phyloP scores from a whole-genome alignment of 2,329 filamentous ascomycete genomes.

The Meredithiella fracta region DNA sequence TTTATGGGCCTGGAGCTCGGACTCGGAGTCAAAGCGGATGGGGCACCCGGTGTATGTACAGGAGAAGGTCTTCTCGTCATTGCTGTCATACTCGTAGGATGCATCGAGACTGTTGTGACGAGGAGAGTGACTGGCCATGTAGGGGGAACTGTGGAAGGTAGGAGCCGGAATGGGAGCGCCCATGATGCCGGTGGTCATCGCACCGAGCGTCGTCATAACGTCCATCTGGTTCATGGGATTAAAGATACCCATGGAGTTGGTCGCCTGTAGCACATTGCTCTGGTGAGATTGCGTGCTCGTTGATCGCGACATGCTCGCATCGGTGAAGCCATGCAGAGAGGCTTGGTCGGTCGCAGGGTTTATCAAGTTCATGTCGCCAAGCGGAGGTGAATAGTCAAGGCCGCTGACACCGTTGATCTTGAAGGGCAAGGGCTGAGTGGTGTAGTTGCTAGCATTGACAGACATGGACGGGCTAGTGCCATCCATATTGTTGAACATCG shows the following conservation, averaged over 20 bases:
- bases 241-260: too few species aligned
- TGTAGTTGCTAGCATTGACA: background rate
- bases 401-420: too few species aligned
- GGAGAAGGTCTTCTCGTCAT: constrained; percentile 50
- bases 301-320: background rate
- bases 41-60: constrained; percentile 91
- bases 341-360: too few species aligned
- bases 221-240: too few species aligned
- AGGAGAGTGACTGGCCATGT: background rate
- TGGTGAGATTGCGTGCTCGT: background rate
- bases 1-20: constrained; percentile 86
- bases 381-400: background rate
- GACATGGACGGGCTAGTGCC: too few species aligned
- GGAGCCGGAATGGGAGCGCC: too few species aligned
- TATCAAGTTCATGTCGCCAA: too few species aligned
- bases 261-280: background rate
- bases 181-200: too few species aligned
- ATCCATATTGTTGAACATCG: too few species aligned
- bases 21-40: constrained; percentile 72
- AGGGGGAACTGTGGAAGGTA: too few species aligned
- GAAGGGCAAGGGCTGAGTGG: background rate
- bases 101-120: background rate
- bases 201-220: too few species aligned
- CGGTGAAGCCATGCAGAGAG: background rate
- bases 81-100: background rate